Evolutionary conservation across 306 rosid genomes (phyloP).

Genomic region (Cajanus cajan): DNA sequence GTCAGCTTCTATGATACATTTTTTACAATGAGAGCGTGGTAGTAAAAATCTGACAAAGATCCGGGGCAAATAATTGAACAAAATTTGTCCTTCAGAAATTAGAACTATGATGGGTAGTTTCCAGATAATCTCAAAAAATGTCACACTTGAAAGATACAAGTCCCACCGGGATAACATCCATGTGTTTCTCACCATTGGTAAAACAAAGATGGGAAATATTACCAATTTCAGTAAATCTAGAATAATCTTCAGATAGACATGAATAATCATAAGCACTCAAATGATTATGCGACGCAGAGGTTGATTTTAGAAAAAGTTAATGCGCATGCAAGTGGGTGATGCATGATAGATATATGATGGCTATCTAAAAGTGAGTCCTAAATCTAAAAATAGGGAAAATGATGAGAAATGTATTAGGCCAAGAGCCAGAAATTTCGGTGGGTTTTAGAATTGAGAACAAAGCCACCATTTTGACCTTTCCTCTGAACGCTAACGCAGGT

Average conservation of each 20-base stretch:
- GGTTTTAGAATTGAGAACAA: conserved; percentile 77
- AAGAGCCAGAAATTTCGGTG: conserved; percentile 89
- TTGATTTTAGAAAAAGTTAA: background rate
- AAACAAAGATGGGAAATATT: background rate
- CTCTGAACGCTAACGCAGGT: conserved; percentile 80
- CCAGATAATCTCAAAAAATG: background rate
- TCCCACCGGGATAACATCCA: background rate
- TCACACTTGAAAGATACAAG: background rate
- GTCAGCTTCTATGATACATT: no score
- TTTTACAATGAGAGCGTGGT: no score
- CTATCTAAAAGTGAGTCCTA: conserved; percentile 9
- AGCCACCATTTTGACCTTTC: conserved; percentile 80
- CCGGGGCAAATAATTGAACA: background rate
- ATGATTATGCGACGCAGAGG: background rate
- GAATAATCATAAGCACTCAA: background rate
- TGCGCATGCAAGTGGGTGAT: background rate
- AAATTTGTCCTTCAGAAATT: background rate
- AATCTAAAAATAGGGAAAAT: conserved; percentile 21
- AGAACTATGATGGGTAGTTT: no score
- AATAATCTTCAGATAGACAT: background rate
- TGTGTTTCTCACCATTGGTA: conserved; percentile 10
- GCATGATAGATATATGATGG: background rate
- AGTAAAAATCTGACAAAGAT: background rate
- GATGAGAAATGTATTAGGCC: conserved; percentile 54
- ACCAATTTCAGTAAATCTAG: conserved; percentile 13